Conservation (phyloP, 2,329 filamentous ascomycete genomes). For the Pseudopyrenochaeta lycopersici region DNA sequence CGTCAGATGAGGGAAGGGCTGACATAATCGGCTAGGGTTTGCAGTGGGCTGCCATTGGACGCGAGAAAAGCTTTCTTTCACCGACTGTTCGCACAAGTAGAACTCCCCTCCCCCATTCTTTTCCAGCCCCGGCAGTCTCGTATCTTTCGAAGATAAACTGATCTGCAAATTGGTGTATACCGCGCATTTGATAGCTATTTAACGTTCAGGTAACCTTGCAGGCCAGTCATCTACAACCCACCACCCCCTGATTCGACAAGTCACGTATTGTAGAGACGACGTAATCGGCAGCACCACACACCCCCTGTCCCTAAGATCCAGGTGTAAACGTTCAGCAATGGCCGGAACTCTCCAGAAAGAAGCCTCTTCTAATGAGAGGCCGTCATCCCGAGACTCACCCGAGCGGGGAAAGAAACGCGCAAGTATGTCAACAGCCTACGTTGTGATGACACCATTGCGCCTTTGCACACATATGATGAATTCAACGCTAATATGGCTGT, state of each 20-base stretch:
- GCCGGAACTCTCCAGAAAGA: constrained; percentile 31
- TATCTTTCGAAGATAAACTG: background rate
- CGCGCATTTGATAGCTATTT: constrained; percentile 7
- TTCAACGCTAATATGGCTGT: constrained; percentile 33
- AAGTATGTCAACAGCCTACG: constrained; percentile 39
- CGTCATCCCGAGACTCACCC: constrained; percentile 42
- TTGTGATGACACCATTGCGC: constrained; percentile 6
- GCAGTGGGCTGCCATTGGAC: constrained; percentile 9
- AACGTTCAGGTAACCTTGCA: constrained; percentile 8
- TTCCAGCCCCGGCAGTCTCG: background rate
- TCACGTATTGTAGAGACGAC: background rate
- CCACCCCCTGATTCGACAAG: background rate
- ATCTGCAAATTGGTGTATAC: constrained; percentile 14
- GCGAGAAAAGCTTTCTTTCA: constrained; percentile 8
- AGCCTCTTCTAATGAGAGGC: constrained; percentile 25
- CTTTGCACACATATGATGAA: constrained; percentile 14
- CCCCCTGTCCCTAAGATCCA: constrained; percentile 2
- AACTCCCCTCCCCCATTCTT: constrained; percentile 1
- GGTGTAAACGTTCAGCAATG: constrained; percentile 16
- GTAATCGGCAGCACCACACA: background rate
- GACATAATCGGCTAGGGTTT: constrained; percentile 6
- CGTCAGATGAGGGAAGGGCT: background rate
- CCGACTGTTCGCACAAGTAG: constrained; percentile 12
- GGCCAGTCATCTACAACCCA: background rate
- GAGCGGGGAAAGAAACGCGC: constrained; percentile 48